These are phyloP conservation scores for Phialophora tarda DNA, from an alignment of 2,329 filamentous ascomycete species.

Conservation along the genomic window DNA sequence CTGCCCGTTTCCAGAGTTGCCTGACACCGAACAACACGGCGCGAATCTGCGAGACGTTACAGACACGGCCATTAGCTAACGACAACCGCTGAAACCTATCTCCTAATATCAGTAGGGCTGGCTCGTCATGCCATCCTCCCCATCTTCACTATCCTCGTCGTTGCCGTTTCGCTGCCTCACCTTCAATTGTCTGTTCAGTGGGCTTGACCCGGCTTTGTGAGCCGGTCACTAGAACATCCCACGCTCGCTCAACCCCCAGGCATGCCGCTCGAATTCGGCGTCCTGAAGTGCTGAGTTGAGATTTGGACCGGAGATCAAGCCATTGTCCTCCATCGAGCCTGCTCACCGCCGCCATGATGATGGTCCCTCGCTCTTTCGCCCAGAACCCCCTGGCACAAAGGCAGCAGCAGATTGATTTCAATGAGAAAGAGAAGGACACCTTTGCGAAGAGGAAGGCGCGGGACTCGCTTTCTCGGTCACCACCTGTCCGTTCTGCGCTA, in stretches of 20 bases:
- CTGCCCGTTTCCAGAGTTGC: neutral
- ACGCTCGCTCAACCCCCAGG: constrained; percentile 12
- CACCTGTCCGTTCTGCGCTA: constrained; percentile 25
- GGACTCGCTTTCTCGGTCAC: constrained; percentile 13
- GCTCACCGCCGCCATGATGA: constrained; percentile 42
- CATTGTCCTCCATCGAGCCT: neutral
- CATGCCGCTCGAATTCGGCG: constrained; percentile 17
- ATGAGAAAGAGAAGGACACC: constrained; percentile 31
- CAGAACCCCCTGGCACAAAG: constrained; percentile 44
- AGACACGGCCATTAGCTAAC: constrained; percentile 3
- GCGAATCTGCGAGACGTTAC: neutral
- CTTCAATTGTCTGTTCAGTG: neutral
- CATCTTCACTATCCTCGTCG: constrained; percentile 11
- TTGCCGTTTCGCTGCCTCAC: constrained; percentile 1
- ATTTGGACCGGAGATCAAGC: constrained; percentile 1
- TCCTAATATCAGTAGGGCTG: constrained; percentile 11
- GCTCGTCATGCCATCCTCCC: constrained; percentile 20
- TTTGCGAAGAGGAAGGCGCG: constrained; percentile 19
- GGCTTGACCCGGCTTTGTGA: constrained; percentile 1
- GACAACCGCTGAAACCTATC: constrained; percentile 13
- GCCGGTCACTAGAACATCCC: neutral
- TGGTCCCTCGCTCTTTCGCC: constrained; percentile 50
- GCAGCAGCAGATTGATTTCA: constrained; percentile 33
- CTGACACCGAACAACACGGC: neutral
- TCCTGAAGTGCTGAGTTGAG: constrained; percentile 1